Base-by-base conservation (phyloP, 805 yeast species). In the Yarrowia hollandica region DNA sequence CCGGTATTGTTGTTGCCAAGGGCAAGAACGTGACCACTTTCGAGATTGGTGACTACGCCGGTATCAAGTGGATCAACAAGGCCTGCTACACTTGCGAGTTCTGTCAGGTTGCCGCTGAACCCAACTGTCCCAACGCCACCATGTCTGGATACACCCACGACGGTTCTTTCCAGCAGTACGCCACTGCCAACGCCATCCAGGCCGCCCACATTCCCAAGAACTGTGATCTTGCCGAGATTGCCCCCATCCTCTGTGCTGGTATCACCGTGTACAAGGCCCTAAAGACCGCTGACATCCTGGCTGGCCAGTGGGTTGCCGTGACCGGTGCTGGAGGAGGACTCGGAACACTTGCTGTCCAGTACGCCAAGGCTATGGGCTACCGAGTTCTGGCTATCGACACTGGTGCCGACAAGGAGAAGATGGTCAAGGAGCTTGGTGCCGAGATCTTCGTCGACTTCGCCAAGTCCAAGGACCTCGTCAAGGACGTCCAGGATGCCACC, bases 161-260 rank as follows among this genome's bases (percentile, higher is more conserved):
- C 72, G 96, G 96, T 66, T 83, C 95, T 31, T 88, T 89, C 85
- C 96, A 89, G 75, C 89, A 89, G 75, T 89, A 88, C 73, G 90
- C 90, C 58, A 83, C 92, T 41, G 96, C 92, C 38, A 91, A 88
- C 72, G 94, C 92, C 38, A 80, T 85, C 60, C 95, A 88, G 70
- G 95, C 94, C 37, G 95, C 95, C 38, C 77, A 79, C 66, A 83
- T 89, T 67, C 91, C 95, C 61, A 68, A 79, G 67, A 86, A 84
- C 61, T 76, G 87, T 38, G 91, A 89, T 70, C 80, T 88, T 67
- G 90, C 92, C 59, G 78, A 76, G 64, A 80, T 83, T 63, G 84
- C 96, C 10, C 96, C 96, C 67, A 83, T 88, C 70, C 80, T 89
- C 69, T 88, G 96, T 77, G 96, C 96, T 33, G 96, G 96, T 74